Conservation (phyloP, 2,329 filamentous ascomycete species). For the Daldinia sp. region DNA sequence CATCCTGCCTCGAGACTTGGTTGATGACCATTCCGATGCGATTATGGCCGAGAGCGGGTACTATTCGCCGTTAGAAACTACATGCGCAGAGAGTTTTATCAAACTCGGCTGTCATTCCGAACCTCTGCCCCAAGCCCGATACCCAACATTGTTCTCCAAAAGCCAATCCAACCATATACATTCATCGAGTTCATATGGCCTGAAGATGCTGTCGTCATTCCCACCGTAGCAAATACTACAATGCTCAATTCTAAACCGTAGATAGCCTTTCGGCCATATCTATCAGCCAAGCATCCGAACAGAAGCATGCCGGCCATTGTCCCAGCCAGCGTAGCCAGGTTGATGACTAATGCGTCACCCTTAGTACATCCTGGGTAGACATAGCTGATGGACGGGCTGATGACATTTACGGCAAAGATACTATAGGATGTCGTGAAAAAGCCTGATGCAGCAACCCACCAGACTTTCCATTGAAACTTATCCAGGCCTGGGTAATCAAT, state of each 20-base stretch:
- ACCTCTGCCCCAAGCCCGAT: constrained; percentile 40
- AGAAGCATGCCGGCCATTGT: constrained; percentile 61
- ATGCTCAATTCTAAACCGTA: constrained; percentile 66
- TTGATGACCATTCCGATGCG: constrained; percentile 70
- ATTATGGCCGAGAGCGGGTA: constrained; percentile 74
- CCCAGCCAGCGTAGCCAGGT: constrained; percentile 61
- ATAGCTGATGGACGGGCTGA: constrained; percentile 34
- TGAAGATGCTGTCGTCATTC: constrained; percentile 43
- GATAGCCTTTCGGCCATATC: constrained; percentile 62
- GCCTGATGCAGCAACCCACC: constrained; percentile 40
- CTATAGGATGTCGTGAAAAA: constrained; percentile 51
- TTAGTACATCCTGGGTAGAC: constrained; percentile 30
- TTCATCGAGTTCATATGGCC: constrained; percentile 34
- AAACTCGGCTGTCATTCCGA: background rate
- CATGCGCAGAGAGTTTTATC: background rate
- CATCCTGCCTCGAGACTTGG: constrained; percentile 72
- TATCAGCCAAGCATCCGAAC: constrained; percentile 63
- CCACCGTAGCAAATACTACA: constrained; percentile 65
- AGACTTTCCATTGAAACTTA: constrained; percentile 40
- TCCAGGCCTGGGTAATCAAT: constrained; percentile 38
- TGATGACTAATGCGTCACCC: constrained; percentile 43
- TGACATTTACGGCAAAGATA: constrained; percentile 45
- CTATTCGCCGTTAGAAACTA: constrained; percentile 44
- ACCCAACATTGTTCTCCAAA: constrained; percentile 46
- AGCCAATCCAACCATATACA: constrained; percentile 43